Conservation (phyloP, 2,329 filamentous ascomycete genomes). For the Hymenoscyphus albidus region DNA sequence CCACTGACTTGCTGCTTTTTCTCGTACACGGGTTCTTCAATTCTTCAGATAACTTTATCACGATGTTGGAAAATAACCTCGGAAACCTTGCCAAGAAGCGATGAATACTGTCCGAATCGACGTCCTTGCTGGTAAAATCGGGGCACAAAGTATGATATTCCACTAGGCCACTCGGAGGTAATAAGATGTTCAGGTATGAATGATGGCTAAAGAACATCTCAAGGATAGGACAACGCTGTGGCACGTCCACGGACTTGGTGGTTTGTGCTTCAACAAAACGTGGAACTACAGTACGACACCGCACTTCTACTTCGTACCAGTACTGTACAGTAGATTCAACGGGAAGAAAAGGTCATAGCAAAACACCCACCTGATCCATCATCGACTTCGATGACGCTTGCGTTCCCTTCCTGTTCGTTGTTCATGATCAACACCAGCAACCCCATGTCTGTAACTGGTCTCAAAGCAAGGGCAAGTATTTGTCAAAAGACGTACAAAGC, state of each 20-base stretch:
- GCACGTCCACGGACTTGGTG: not conserved
- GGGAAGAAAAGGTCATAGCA: constrained; percentile 1
- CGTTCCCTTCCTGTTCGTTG: not conserved
- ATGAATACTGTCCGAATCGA: not conserved
- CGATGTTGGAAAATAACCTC: not conserved
- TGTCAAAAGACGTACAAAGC: not conserved
- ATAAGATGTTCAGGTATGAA: constrained; percentile 7
- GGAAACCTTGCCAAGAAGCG: not conserved
- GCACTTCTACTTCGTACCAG: no score
- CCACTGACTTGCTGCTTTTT: not conserved
- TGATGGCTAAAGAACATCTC: not conserved
- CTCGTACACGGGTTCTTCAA: not conserved
- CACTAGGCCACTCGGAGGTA: not conserved
- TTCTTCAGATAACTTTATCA: constrained; percentile 2
- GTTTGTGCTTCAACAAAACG: constrained; percentile 3
- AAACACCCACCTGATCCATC: not conserved
- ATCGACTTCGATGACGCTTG: constrained; percentile 6
- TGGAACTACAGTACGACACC: not conserved
- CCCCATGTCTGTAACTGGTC: constrained; percentile 3
- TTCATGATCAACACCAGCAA: not conserved
- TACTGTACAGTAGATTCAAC: not conserved
- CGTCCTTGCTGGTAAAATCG: not conserved
- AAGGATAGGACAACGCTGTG: not conserved
- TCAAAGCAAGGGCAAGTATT: not conserved
- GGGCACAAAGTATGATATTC: constrained; percentile 3